Conservation (phyloP, 768 basidiomycete species). For the Cystobasidium tubakii region DNA sequence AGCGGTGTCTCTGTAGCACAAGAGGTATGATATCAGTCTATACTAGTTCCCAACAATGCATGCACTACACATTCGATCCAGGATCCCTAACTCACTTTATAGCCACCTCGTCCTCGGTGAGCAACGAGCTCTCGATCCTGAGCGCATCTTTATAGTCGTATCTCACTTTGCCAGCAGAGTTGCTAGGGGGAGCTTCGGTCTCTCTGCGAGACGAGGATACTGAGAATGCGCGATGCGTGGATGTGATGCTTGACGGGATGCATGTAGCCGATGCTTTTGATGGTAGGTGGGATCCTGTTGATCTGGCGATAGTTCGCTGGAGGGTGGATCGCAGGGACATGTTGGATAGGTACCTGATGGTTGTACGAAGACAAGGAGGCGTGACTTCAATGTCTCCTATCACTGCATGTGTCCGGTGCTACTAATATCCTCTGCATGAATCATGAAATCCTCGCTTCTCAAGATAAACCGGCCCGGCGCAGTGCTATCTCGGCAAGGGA, state of each 20-base stretch:
- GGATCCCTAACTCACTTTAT: conserved; percentile 73
- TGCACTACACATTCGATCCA: too few relatives aligned
- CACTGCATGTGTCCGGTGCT: too few relatives aligned
- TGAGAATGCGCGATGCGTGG: not conserved
- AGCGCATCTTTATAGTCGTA: conserved; percentile 64
- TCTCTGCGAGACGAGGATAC: not conserved
- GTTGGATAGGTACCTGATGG: not conserved
- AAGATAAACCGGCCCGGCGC: not conserved
- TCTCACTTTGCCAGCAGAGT: conserved; percentile 47
- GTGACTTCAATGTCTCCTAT: too few relatives aligned
- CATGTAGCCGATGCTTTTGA: conserved; percentile 7
- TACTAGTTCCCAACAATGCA: too few relatives aligned
- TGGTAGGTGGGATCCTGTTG: too few relatives aligned
- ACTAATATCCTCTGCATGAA: too few relatives aligned
- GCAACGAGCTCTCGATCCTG: conserved; percentile 65
- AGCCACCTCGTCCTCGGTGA: conserved; percentile 78
- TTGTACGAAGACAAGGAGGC: too few relatives aligned
- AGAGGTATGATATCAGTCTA: conserved; percentile 22
- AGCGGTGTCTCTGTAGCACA: conserved; percentile 63
- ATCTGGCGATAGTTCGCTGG: not conserved
- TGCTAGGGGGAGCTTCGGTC: conserved; percentile 11
- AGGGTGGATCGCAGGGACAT: not conserved
- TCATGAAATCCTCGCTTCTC: not conserved
- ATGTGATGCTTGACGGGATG: not conserved
- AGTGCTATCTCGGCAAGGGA: not conserved